Evolutionary conservation across 2,329 filamentous ascomycete species (phyloP), one percentile per base, ranked within the genome.

Genomic region (Apiospora malaysiana): DNA sequence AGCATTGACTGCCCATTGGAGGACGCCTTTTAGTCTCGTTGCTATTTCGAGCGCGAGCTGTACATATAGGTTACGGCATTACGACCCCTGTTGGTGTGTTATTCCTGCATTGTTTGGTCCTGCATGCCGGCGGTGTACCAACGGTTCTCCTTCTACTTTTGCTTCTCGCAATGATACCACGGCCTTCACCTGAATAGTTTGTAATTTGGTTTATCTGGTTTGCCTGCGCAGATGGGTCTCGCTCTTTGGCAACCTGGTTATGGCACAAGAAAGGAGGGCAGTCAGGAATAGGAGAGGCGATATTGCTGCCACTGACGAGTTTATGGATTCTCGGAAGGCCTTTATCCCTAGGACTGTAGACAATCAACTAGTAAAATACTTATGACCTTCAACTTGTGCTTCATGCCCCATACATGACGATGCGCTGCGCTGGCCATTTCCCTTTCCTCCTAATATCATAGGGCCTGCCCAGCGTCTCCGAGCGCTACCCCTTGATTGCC

Each of bases 1-100:
- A 98, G 95, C 78, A 95, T 97, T 72, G 94, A 97, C 81, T 97
- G 95, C 82, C 94, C 95, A 16, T 93, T 97, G 81, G 95, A 97
- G 83, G 94, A 97, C 81, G 90, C 90, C 42, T 93, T 91, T 74
- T 91, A 84, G 80, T 65, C 27, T 25, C 43, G 32, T 40, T 40
- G 56, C 56, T 40, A 12, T 40, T n/a, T 21, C 9, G 32, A 40
- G 18, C 18, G 32, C 56, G 56, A 63, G 56, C 10, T 63, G 56
- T 63, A 63, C 56, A 63, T 59, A 59, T 59, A 37, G 32, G 27
- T 40, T 40, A 40, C 32, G 56, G 16, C 27, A 18, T 12, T 40
- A 32, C 32, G 56, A 40, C 8, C 18, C 27, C 56, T 37, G 32
- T n/a, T 46, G 46, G 16, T 68, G 66, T 47, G n/a, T 37, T 37